phyloP scores from a whole-genome alignment of 768 basidiomycete species.

The Mycena chlorophos region DNA sequence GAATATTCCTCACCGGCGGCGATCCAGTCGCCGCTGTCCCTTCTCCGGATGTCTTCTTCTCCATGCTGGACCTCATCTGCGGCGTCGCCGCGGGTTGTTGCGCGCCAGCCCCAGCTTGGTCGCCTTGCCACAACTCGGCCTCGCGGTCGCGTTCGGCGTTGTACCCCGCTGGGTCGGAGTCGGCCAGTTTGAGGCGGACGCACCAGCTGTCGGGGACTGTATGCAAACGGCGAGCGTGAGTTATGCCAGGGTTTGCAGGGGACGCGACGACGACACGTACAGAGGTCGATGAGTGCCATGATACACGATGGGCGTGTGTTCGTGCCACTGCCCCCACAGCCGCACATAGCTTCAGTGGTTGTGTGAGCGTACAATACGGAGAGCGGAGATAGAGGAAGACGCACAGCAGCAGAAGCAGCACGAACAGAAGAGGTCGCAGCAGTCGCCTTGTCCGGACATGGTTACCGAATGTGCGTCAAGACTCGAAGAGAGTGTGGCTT shows the following conservation, averaged over 20 bases:
- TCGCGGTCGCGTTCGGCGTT: background rate
- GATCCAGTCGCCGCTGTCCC: background rate
- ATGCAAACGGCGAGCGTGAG: too few relatives aligned
- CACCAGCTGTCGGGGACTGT: background rate
- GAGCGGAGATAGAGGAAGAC: background rate
- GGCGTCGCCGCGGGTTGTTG: background rate
- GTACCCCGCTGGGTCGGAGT: background rate
- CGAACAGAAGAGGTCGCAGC: background rate
- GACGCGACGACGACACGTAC: background rate
- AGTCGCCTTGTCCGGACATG: background rate
- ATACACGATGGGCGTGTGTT: too few relatives aligned
- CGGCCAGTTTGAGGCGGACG: background rate
- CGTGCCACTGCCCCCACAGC: too few relatives aligned
- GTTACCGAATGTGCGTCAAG: too few relatives aligned
- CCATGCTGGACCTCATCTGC: background rate
- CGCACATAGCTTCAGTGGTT: too few relatives aligned
- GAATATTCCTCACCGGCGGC: background rate
- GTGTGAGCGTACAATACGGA: too few relatives aligned
- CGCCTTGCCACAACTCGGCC: background rate
- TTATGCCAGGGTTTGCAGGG: background rate
- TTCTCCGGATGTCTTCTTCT: background rate
- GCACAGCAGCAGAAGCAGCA: background rate
- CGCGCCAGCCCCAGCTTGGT: background rate
- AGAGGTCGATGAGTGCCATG: background rate
- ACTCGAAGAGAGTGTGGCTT: too few relatives aligned